Conservation (phyloP, 129 eudicot genomes). For the Apium graveolens region DNA sequence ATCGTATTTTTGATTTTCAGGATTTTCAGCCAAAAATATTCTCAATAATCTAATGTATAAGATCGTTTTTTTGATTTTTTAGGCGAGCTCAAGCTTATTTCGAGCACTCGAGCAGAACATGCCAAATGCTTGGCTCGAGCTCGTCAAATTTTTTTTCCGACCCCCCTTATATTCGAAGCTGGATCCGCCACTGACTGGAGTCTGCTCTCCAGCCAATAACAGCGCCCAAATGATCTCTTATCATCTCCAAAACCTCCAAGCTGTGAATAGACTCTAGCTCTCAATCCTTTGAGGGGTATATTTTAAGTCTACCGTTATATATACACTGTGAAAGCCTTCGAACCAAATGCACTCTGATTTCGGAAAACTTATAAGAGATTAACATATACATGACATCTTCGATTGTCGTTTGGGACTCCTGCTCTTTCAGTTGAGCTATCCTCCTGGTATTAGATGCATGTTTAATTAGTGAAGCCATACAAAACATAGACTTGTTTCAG, state of each 20-base stretch:
- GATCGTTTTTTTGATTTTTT: no score
- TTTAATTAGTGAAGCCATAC: slow-evolving; percentile 12
- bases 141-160: no score
- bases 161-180: no score
- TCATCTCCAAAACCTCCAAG: slow-evolving; percentile 62
- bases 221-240: slow-evolving; percentile 47
- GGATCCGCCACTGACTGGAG: no score
- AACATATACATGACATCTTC: slow-evolving; percentile 75
- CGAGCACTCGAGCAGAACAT: no score
- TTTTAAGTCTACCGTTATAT: slow-evolving; percentile 71
- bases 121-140: no score
- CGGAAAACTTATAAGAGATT: slow-evolving; percentile 54
- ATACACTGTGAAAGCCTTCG: slow-evolving; percentile 69
- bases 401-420: slow-evolving; percentile 49
- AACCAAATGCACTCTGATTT: slow-evolving; percentile 57
- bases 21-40: no score
- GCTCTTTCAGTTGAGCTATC: slow-evolving; percentile 60
- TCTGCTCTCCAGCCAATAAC: slow-evolving; percentile 59
- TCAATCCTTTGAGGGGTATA: slow-evolving; percentile 69
- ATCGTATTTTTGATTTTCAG: no score
- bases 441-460: slow-evolving; percentile 39
- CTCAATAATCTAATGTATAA: no score
- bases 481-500: neutral
- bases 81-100: no score
- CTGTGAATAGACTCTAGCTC: slow-evolving; percentile 76